Conservation (phyloP, 495 filamentous ascomycete species). For the Amphirosellinia nigrospora region DNA sequence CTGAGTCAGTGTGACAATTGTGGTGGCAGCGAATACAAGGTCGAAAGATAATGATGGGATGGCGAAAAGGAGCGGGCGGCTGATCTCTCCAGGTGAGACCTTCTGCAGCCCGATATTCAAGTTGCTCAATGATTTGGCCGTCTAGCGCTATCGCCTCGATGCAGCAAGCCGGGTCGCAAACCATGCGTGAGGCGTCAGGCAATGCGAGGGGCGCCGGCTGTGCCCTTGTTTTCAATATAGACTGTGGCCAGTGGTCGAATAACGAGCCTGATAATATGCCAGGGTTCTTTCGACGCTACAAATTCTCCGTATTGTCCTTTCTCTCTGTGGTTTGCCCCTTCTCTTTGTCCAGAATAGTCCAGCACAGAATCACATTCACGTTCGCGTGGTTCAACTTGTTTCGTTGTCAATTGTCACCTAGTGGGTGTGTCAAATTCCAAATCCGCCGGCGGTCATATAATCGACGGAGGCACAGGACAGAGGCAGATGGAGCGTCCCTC, state of each 20-base stretch:
- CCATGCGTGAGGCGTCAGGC: slow-evolving; percentile 8
- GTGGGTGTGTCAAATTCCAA: slow-evolving; percentile 10
- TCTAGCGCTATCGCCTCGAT: slow-evolving; percentile 27
- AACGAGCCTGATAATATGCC: slow-evolving; percentile 3
- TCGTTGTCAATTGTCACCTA: slow-evolving; percentile 17
- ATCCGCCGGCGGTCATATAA: slow-evolving; percentile 8
- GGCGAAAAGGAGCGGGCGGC: slow-evolving; percentile 28
- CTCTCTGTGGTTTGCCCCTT: slow-evolving; percentile 23
- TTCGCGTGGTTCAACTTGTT: neutral
- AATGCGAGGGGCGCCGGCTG: slow-evolving; percentile 16
- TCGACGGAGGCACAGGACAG: neutral
- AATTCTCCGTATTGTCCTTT: slow-evolving; percentile 19
- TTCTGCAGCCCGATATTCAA: slow-evolving; percentile 31
- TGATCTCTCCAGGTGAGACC: slow-evolving; percentile 37
- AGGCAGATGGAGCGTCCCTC: slow-evolving; percentile 16
- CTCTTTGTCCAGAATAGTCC: slow-evolving; percentile 22
- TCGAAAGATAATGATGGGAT: slow-evolving; percentile 30
- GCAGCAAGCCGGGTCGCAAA: slow-evolving; percentile 27
- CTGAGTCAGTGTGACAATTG: slow-evolving; percentile 40
- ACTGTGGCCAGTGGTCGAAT: slow-evolving; percentile 18
- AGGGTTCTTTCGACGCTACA: slow-evolving; percentile 12
- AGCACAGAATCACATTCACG: slow-evolving; percentile 20
- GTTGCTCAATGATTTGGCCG: slow-evolving; percentile 27
- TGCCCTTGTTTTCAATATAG: slow-evolving; percentile 19
- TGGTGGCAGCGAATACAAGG: slow-evolving; percentile 32